Conservation (phyloP, 805 yeast species). For the Yarrowia alimentaria region DNA sequence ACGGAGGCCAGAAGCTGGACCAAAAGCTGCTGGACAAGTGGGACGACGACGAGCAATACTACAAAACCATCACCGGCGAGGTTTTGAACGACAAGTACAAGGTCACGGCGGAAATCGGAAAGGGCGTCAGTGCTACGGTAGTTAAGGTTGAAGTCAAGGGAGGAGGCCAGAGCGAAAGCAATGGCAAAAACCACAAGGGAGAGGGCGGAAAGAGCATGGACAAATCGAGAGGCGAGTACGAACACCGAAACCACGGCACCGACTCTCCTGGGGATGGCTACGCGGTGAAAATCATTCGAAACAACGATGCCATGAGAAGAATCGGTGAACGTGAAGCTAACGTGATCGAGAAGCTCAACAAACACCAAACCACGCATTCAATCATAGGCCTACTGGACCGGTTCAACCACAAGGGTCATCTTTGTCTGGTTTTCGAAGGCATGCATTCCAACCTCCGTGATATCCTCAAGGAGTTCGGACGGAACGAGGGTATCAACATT, state of each 20-base stretch:
- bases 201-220: too few species aligned
- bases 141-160: constrained; percentile 32
- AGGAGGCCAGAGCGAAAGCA: not conserved
- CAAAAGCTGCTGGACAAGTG: constrained; percentile 37
- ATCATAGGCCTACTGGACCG: constrained; percentile 67
- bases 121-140: constrained; percentile 41
- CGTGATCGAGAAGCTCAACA: constrained; percentile 50
- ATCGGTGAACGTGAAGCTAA: constrained; percentile 79
- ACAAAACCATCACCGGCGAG: constrained; percentile 39
- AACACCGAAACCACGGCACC: too few species aligned
- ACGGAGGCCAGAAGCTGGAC: constrained; percentile 30
- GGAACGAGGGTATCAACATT: constrained; percentile 75
- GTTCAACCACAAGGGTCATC: constrained; percentile 78
- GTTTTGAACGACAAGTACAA: constrained; percentile 37
- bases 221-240: not conserved
- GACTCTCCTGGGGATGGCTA: constrained; percentile 38
- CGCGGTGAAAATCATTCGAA: constrained; percentile 62
- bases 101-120: constrained; percentile 38
- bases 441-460: constrained; percentile 79
- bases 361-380: constrained; percentile 58
- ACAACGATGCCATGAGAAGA: constrained; percentile 60
- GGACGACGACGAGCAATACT: constrained; percentile 42
- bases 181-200: not conserved
- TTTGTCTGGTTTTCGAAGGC: constrained; percentile 82
- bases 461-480: constrained; percentile 70